Base-by-base conservation (phyloP, 2,329 filamentous ascomycete genomes). In the Penicillium sp. region DNA sequence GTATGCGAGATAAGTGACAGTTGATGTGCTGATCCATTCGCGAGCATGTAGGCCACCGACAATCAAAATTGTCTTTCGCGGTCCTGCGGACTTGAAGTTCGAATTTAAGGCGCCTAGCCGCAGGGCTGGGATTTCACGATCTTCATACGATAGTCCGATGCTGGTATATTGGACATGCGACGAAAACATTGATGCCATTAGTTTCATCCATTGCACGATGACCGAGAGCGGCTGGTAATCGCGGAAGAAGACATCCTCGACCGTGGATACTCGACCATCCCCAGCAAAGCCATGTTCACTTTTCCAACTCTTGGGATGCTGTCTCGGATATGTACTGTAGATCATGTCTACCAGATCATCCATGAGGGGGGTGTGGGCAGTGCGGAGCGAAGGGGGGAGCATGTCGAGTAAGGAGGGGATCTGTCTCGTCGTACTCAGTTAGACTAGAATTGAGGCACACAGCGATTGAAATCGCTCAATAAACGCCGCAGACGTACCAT, bases 1-100 rank as follows among this genome's bases (percentile, higher is more conserved):
- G 84, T 94, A 96, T 9, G 93, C 91, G 27, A 96, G 78, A 67
- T 96, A 97, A 66, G 89, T 95, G 50, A 95, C 90, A 0, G 92
- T 96, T 67, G 88, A 94, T 1, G 89, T 92, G 45, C 91, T 90
- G 62, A 99, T 96, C 94, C 94, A 99, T 79, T 99, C 94, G 35
- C 94, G 85, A 3, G 92, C 93, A 73, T 97, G 94, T n/a, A 89
- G 81, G 47, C 93, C 93, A 51, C 91, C 94, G 4, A 87, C 87
- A 20, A 99, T 79, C 49, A 96, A 79, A 54, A 96, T 85, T 0
- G 90, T 93, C 71, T 90, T 90, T 48, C 89, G 85, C 5, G 79
- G 81, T 12, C 69, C 67, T 2, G 75, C 66, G 6, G 53, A 23
- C 2, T 81, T 67, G 51, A 78, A 67, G 44, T 78, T 65, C 69